Evolutionary conservation across 140 eudicot species (phyloP), one percentile per base, ranked within the genome.

Genomic region (Ambrosia hybrid): DNA sequence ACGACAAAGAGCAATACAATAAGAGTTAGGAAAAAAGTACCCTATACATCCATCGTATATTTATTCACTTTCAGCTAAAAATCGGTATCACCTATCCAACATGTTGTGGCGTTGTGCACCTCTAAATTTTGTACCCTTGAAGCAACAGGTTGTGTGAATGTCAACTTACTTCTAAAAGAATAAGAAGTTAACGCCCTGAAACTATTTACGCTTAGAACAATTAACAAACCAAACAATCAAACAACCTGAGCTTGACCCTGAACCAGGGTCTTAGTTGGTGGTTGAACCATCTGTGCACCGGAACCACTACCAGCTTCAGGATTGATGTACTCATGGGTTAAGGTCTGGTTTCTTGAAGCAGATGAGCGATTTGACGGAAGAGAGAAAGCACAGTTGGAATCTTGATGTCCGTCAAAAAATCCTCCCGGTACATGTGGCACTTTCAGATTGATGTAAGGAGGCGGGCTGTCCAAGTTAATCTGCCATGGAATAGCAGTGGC

Each of bases 311-410:
- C 26, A 63, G 75, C 48, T 48, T 84, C 69, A 26, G 85, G 84
- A 70, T 71, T 65, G 36, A 21, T 21, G 26, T 76, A 81, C 74
- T 83, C 92, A 34, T 79, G 96, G 79, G 80, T 78, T 74, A 82
- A 59, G 68, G 86, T 15, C 3, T 70, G 92, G 81, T 58, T 73
- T 74, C 84, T 78, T 73, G 92, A 87, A 84, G 76, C 85, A 73
- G 90, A 82, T 43, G 91, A 76, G 65, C 90, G 90, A 82, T 80
- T 90, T 93, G 97, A 93, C 97, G 90, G 99, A 93, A 93, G 97
- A 93, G 99, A 93, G 97, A 84, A 96, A 93, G 97, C 99, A 93
- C 96, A 81, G 78, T 76, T 79, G 74, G 93, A 85, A 86, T 85
- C 89, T 3, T 86, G 70, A 64, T 83, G 88, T 62, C 89, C 89